Percentiles rank a stretch among this genome's conserved stretches.
Evolutionary conservation across 2,329 filamentous ascomycete genomes (phyloP).

Genomic region (Talaromyces piceae): DNA sequence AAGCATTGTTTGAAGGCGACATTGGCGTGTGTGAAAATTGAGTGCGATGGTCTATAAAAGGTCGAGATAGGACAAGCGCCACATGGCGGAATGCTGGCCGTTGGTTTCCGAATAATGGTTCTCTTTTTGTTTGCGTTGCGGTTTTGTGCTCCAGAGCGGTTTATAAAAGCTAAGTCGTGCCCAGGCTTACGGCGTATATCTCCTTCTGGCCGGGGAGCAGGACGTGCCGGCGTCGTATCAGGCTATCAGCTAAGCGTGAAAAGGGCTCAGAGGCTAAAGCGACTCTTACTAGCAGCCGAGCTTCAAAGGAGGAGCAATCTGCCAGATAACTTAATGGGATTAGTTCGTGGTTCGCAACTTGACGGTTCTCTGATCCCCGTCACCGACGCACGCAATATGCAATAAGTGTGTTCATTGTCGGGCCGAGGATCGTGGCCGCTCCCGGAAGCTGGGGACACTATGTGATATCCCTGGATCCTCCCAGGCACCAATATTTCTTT

Average conservation of each 20-base stretch:
- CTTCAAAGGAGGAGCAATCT: background rate
- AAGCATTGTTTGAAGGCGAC: conserved; percentile 23
- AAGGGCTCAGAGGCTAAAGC: too few species aligned
- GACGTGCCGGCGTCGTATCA: background rate
- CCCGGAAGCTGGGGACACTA: background rate
- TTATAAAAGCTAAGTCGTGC: conserved; percentile 23
- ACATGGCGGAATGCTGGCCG: background rate
- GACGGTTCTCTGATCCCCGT: background rate
- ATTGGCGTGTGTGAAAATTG: conserved; percentile 16
- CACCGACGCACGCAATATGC: background rate
- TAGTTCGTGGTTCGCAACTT: too few species aligned
- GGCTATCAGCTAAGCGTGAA: background rate
- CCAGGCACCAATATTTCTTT: background rate
- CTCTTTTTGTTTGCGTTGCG: background rate
- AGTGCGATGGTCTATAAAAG: background rate
- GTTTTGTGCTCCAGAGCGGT: background rate
- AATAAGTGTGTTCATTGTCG: background rate
- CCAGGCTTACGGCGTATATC: conserved; percentile 40
- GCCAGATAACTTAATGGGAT: too few species aligned
- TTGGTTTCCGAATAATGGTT: background rate
- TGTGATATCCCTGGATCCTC: background rate
- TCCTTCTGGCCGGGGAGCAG: conserved; percentile 29
- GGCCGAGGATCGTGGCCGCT: background rate
- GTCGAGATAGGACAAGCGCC: background rate
- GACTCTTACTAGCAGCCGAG: background rate